Evolutionary conservation across 768 basidiomycete species (phyloP), one percentile per base, ranked within the genome.

Genomic region (Xanthoconium stramineum): DNA sequence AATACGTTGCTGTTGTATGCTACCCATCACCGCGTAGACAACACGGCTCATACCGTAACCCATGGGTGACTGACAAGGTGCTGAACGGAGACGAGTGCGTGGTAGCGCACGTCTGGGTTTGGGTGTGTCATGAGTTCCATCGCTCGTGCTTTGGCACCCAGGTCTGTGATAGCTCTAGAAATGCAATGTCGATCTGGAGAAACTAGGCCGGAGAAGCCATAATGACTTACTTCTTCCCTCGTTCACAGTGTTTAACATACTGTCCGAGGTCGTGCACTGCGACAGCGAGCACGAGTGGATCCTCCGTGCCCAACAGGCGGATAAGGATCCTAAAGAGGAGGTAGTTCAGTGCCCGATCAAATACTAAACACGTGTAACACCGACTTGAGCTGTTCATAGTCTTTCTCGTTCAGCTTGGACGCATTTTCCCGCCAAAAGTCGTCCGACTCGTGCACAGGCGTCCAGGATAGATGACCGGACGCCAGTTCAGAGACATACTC

Each of bases 341-440:
- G n/a, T 15, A 13, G 28, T 46, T 45, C 56, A 50, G 30, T n/a
- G 24, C 11, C n/a, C 5, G 17, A 20, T 40, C 49, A 40, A 15
- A 19, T n/a, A 9, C 13, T 28, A 28, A 24, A 46, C 24, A 17
- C 44, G 19, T 29, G 29, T 11, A 4, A 19, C 15, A 58, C 51
- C 61, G 76, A 94, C 96, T 89, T 94, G 56, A 98, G 79, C 56
- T 91, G 88, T 64, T 88, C 84, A 61, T 86, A 80, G 65, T 93
- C 88, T 52, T 82, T 84, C 58, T 98, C 94, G 61, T 94, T 91
- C 42, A 98, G 74, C 67, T 84, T 92, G 8, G 77, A 74, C 6
- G 90, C 94, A 67, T 98, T 98, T 76, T 95, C 94, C 67, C 89
- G 91, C 97, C 97, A 99, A 76, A 99, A 99, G 36, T 93, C 85